Conservation (phyloP, 805 yeast species). For the Komagataella pseudopastoris region DNA sequence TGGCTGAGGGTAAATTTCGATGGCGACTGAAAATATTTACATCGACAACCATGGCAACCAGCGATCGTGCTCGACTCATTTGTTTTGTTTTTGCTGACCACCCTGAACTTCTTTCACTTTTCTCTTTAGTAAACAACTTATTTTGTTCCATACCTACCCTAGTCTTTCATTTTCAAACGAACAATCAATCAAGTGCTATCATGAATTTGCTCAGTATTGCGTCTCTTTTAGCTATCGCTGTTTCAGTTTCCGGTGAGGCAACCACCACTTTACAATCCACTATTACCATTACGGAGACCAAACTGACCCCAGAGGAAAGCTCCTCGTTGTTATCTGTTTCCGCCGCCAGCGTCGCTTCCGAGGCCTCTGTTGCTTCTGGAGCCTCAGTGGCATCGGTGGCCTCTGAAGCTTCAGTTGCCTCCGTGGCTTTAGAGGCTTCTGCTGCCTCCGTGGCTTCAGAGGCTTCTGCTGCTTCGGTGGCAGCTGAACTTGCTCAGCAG, state of each 20-base stretch:
- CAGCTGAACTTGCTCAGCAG: slow-evolving; percentile 8
- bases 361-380: slow-evolving; percentile 9
- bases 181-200: not conserved
- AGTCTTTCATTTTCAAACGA: not conserved
- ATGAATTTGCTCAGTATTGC: not conserved
- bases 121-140: not conserved
- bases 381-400: slow-evolving; percentile 11
- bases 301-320: slow-evolving; percentile 32
- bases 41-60: not conserved
- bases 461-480: slow-evolving; percentile 5
- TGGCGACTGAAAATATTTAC: not conserved
- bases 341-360: slow-evolving; percentile 7
- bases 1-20: not conserved
- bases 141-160: not conserved
- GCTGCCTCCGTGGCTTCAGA: slow-evolving; percentile 2
- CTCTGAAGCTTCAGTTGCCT: slow-evolving; percentile 9
- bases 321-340: slow-evolving; percentile 12
- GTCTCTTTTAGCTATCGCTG: not conserved
- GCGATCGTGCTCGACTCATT: not conserved
- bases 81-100: not conserved
- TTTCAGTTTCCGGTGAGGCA: not conserved
- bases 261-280: slow-evolving; percentile 10
- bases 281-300: slow-evolving; percentile 30
- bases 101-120: not conserved
- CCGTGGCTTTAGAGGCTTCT: slow-evolving; percentile 11